Evolutionary conservation across 495 filamentous ascomycete genomes (phyloP), one percentile per base, ranked within the genome.

Genomic region (Copromyces sp.): DNA sequence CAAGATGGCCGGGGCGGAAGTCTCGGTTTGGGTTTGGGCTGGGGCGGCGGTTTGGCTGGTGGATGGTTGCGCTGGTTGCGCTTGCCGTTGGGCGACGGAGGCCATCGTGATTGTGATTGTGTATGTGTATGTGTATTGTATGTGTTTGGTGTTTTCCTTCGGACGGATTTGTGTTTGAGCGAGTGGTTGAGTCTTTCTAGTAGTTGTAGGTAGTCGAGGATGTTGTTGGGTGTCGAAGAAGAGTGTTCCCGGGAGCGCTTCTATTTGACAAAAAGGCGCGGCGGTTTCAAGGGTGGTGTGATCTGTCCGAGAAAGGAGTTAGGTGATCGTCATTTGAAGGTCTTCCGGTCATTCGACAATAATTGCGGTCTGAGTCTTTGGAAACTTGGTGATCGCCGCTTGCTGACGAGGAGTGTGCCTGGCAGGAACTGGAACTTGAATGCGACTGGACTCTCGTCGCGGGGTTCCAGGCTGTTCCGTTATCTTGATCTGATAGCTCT

Each of bases 1-100:
- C 47, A 86, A 79, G 75, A 86, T 82, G n/a, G 83, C 76, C 41
- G 82, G 80, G 38, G 82, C 72, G 9, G 72, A 74, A n/a, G 76
- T 75, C 17, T 73, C 73, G 39, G 75, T 73, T 41, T 77, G 76
- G 20, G 53, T 20, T 68, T 29, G 40, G 47, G 41, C 17, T 24
- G 68, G n/a, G n/a, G 73, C 69, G n/a, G 39, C 69, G 29, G 76
- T 74, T 41, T 77, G 78, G 71, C 68, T 76, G 39, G 72, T 72
- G 4, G 76, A 69, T 70, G 75, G 41, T 35, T 74, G 73, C 42
- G 74, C 47, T 2, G 70, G 53, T n/a, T 69, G 74, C n/a, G 42
- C 69, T 74, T 74, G 74, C n/a, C 71, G 69, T 17, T 72, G 70
- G 68, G 71, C 44, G 24, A 20, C 16, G 32, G 77, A 76, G n/a